Evolutionary conservation across 257 asterid species (phyloP), one percentile per base, ranked within the genome.

Genomic region (Nemophila menziesii): DNA sequence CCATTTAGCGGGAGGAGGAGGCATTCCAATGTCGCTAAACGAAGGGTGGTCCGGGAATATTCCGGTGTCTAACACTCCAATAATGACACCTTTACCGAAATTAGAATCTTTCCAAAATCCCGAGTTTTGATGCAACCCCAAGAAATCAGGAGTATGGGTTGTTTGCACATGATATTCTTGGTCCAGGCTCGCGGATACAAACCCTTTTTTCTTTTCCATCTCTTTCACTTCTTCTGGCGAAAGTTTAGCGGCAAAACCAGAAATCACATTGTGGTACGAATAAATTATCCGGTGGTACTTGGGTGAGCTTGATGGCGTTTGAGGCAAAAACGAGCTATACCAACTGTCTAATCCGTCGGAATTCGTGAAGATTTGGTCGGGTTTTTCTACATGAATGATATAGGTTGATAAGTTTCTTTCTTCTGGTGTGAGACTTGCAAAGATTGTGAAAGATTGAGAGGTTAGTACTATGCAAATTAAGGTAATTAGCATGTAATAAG

Each of bases 1-100:
- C 80, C 85, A 75, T 23, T 60, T 68, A 4, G 69, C 58, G 0
- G 78, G 79, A 0, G 82, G 77, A 3, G 74, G 64, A 0, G 79
- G 72, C 69, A 77, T 51, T 16, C 76, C 77, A 19, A 49, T 55
- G 5, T 69, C 79, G 3, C 53, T 46, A 38, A 77, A 77, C 0
- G 82, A 77, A 4, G 79, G 77, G 22, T 73, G 86, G 9, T 62
- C 60, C 0, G 74, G 74, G 8, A 1, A 0, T 16, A 77, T 56
- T 36, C 86, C 79, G 0, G 49, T 22, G 23, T 77, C 82, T 34
- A 77, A 0, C 0, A 77, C 66, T 27, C 78, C 89, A 4, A 78
- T 65, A 5, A 78, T 66, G 16, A 66, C 53, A 1, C 89, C 89
- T 22, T 55, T 52, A 0, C 84, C 84, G 44, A 68, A 74, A 44